Percentiles rank a stretch among this genome's conserved stretches.
These are phyloP conservation scores for Thuidium tamariscinum DNA, from an alignment of 225 moss, liverwort and hornwort species.

Conservation along the genomic window DNA sequence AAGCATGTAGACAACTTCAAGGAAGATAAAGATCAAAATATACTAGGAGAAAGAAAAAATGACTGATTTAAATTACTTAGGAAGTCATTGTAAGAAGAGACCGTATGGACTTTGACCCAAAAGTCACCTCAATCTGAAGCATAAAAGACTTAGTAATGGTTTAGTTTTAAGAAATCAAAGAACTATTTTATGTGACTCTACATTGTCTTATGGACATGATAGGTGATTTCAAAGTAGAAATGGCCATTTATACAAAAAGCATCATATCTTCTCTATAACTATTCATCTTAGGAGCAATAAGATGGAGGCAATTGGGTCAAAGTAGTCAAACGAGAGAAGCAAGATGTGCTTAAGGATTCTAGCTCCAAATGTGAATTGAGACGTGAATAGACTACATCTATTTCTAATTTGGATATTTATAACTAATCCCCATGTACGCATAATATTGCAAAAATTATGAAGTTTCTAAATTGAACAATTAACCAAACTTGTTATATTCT, in stretches of 20 bases:
- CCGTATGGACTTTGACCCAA: fast-evolving
- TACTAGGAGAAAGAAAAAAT: fast-evolving
- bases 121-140: fast-evolving
- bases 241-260: fast-evolving
- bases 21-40: background rate
- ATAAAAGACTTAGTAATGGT: fast-evolving
- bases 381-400: too few species aligned
- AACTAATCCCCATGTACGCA: background rate
- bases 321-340: fast-evolving
- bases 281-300: background rate
- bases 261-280: fast-evolving
- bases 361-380: too few species aligned
- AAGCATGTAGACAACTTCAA: fast-evolving
- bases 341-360: fast-evolving
- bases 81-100: fast-evolving
- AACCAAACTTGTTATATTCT: background rate
- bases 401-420: fast-evolving
- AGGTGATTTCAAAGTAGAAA: fast-evolving
- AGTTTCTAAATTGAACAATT: background rate
- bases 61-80: fast-evolving
- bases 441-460: background rate
- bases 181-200: fast-evolving
- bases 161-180: background rate
- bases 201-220: fast-evolving
- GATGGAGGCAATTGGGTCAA: fast-evolving